A percentile compares a stretch with the other conserved stretches of the same genome.
These are phyloP conservation scores for Teratosphaeria zuluensis DNA, from an alignment of 2,329 filamentous ascomycete species.

Conservation along the genomic window DNA sequence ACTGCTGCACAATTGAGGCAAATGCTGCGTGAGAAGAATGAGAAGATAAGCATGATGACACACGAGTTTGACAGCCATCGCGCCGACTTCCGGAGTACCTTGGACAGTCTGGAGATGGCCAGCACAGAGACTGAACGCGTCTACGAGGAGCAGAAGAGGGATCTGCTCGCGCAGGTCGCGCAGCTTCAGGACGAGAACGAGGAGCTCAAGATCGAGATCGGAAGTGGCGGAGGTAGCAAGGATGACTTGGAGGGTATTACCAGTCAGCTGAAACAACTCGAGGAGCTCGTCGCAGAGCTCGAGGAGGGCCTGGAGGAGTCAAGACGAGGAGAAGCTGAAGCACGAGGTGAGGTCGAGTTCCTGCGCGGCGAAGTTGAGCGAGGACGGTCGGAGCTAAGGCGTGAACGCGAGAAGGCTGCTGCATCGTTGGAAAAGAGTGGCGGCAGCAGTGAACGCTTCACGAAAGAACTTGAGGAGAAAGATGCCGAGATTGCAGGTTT, in stretches of 20 bases:
- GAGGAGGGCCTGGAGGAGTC: constrained; percentile 96
- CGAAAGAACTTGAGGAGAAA: constrained; percentile 80
- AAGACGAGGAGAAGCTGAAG: constrained; percentile 85
- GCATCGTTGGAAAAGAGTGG: constrained; percentile 44
- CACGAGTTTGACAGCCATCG: constrained; percentile 90
- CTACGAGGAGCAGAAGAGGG: constrained; percentile 86
- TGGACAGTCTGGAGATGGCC: constrained; percentile 91
- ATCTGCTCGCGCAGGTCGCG: constrained; percentile 70
- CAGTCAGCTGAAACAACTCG: constrained; percentile 82
- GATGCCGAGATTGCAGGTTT: constrained; percentile 95
- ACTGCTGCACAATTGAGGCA: constrained; percentile 55
- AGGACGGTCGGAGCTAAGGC: constrained; percentile 73
- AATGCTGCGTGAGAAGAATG: constrained; percentile 88
- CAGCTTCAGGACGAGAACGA: constrained; percentile 67
- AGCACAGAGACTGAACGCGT: constrained; percentile 92
- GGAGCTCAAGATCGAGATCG: constrained; percentile 53
- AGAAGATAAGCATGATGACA: constrained; percentile 87
- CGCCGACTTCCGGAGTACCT: constrained; percentile 91
- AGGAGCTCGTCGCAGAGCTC: constrained; percentile 91
- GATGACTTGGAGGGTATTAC: constrained; percentile 90
- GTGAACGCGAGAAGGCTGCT: constrained; percentile 76
- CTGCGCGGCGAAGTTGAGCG: constrained; percentile 88
- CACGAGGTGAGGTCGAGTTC: constrained; percentile 91
- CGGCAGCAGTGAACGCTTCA: constrained; percentile 34
- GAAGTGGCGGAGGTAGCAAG: constrained; percentile 43